These are phyloP conservation scores for Syzygium oleosum DNA, from an alignment of 345 rosid species.

Conservation along the genomic window DNA sequence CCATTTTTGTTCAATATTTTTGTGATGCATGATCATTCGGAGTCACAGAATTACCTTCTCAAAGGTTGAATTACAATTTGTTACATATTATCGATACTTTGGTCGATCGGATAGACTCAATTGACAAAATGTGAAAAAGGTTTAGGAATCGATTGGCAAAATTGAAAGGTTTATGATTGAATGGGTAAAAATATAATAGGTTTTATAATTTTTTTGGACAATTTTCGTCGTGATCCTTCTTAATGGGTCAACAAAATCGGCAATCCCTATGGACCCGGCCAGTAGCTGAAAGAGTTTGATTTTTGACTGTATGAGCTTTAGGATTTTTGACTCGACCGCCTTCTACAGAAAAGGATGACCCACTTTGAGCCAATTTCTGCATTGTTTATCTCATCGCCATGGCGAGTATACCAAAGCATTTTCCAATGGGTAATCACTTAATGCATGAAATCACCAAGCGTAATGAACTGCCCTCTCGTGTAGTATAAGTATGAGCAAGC, in stretches of 20 bases:
- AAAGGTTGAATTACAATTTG: too few relatives aligned
- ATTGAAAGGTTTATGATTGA: too few relatives aligned
- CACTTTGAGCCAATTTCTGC: not conserved
- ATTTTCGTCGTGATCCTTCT: not conserved
- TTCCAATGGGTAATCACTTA: not conserved
- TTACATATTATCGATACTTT: too few relatives aligned
- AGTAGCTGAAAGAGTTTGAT: not conserved
- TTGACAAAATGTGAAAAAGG: too few relatives aligned
- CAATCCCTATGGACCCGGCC: too few relatives aligned
- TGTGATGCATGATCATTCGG: too few relatives aligned
- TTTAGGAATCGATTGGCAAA: too few relatives aligned
- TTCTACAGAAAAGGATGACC: not conserved
- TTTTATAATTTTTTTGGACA: too few relatives aligned
- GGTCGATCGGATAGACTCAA: accelerated
- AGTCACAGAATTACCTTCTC: too few relatives aligned
- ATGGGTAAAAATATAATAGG: too few relatives aligned
- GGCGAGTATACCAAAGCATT: not conserved
- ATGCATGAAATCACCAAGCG: not conserved
- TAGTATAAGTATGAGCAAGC: not conserved
- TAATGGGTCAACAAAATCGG: not conserved
- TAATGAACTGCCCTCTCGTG: not conserved
- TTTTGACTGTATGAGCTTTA: not conserved
- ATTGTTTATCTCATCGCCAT: not conserved
- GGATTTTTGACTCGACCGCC: not conserved
- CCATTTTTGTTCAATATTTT: too few relatives aligned